A percentile compares a stretch with the other conserved stretches of the same genome.
Conservation (phyloP, 306 rosid species). For the Trifolium fragiferum region DNA sequence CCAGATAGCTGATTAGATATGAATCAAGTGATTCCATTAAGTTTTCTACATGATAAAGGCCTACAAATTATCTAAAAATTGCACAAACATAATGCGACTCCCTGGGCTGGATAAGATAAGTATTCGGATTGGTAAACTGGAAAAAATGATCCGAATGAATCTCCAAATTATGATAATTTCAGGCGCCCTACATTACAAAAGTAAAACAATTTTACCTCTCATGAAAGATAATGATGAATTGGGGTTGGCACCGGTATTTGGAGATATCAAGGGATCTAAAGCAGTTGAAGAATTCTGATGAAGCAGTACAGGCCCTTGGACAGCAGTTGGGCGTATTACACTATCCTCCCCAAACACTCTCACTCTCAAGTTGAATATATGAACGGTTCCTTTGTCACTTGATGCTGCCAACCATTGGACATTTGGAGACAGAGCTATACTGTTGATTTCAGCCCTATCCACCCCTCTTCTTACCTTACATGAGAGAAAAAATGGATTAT, state of each 20-base stretch:
- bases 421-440: slow-evolving; percentile 82
- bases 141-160: slow-evolving; percentile 3
- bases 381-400: slow-evolving; percentile 95
- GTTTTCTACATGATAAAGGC: slow-evolving; percentile 21
- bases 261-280: slow-evolving; percentile 75
- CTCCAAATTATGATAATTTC: slow-evolving; percentile 35
- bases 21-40: slow-evolving; percentile 33
- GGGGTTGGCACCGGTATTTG: slow-evolving; percentile 78
- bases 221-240: slow-evolving; percentile 88
- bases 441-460: slow-evolving; percentile 87
- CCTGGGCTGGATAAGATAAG: slow-evolving; percentile 12
- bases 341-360: slow-evolving; percentile 74
- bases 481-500: slow-evolving; percentile 11
- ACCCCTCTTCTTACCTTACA: slow-evolving; percentile 90
- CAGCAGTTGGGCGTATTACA: slow-evolving; percentile 45
- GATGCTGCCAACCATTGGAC: slow-evolving; percentile 96
- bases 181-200: slow-evolving; percentile 22
- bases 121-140: slow-evolving; percentile 28
- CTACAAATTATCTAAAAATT: background rate
- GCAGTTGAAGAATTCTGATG: slow-evolving; percentile 82
- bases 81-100: slow-evolving; percentile 20
- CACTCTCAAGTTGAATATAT: slow-evolving; percentile 85
- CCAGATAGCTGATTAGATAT: slow-evolving; percentile 14
- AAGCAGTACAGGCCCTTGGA: slow-evolving; percentile 60
- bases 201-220: slow-evolving; percentile 66